A percentile compares a stretch with the other conserved stretches of the same genome.
Conservation (phyloP, 2,329 filamentous ascomycete genomes). For the Colletotrichum siamense region DNA sequence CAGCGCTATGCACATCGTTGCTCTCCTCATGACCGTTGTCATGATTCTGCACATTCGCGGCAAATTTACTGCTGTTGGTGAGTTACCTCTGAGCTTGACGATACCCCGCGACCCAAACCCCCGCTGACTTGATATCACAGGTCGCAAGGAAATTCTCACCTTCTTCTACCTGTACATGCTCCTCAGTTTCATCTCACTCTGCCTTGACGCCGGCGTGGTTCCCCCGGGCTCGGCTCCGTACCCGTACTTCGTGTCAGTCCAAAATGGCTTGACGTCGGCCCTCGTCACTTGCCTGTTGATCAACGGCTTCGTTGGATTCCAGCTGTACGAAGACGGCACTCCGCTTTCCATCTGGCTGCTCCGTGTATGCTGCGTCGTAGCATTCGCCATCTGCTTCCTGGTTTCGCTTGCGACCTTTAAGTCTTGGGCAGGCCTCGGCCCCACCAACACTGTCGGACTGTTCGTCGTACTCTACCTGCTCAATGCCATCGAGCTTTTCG, state of each 20-base stretch:
- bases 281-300: slow-evolving; percentile 89
- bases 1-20: slow-evolving; percentile 89
- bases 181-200: slow-evolving; percentile 84
- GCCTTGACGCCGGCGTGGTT: slow-evolving; percentile 91
- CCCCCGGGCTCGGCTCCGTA: slow-evolving; percentile 82
- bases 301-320: slow-evolving; percentile 98
- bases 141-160: slow-evolving; percentile 74
- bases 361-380: slow-evolving; percentile 75
- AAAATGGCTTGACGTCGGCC: slow-evolving; percentile 84
- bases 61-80: slow-evolving; percentile 98
- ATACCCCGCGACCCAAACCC: background rate
- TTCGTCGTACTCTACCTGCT: slow-evolving; percentile 93
- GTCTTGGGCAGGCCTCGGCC: slow-evolving; percentile 83
- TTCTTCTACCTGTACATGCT: slow-evolving; percentile 99
- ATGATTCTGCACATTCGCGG: slow-evolving; percentile 98
- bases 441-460: slow-evolving; percentile 84
- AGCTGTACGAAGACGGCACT: slow-evolving; percentile 97
- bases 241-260: slow-evolving; percentile 89
- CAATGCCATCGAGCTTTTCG: slow-evolving; percentile 83
- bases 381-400: slow-evolving; percentile 87
- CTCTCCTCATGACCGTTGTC: slow-evolving; percentile 89
- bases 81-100: slow-evolving; percentile 34
- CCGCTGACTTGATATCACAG: slow-evolving; percentile 33
- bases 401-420: slow-evolving; percentile 94
- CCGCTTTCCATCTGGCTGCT: slow-evolving; percentile 93